Evolutionary conservation across 148 eudicot species (phyloP).

Genomic region (Limonium bicolor): DNA sequence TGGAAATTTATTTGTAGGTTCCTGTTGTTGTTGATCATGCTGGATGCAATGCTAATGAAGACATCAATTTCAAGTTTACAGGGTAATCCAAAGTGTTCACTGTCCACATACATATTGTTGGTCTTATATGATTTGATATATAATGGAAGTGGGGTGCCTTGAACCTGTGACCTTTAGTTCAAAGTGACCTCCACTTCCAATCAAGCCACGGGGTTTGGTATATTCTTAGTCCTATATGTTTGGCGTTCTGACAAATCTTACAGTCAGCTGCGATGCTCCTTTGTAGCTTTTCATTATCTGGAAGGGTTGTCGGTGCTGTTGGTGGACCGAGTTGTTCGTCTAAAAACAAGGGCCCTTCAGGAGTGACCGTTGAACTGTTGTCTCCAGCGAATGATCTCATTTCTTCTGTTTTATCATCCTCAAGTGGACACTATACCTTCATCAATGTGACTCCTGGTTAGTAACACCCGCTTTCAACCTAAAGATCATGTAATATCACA

Average conservation of each 20-base stretch:
- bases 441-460: slow-evolving; percentile 72
- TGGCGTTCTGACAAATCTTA: background rate
- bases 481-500: too few species aligned
- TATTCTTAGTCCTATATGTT: background rate
- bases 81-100: too few species aligned
- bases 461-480: too few species aligned
- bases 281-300: slow-evolving; percentile 72
- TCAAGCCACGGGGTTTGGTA: too few species aligned
- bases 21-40: slow-evolving; percentile 63
- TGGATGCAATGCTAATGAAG: slow-evolving; percentile 95
- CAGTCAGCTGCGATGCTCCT: slow-evolving; percentile 1
- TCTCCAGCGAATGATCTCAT: slow-evolving; percentile 43
- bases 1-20: slow-evolving; percentile 27
- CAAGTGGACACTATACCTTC: slow-evolving; percentile 62
- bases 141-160: too few species aligned
- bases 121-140: too few species aligned
- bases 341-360: slow-evolving; percentile 75
- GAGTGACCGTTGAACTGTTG: slow-evolving; percentile 73
- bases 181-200: too few species aligned
- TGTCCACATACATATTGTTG: too few species aligned
- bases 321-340: slow-evolving; percentile 69
- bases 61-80: slow-evolving; percentile 87
- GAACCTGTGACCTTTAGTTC: slow-evolving; percentile 1
- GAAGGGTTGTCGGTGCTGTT: slow-evolving; percentile 79
- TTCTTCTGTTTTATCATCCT: slow-evolving; percentile 62